These are phyloP conservation scores for Penicillium sp. DNA, from an alignment of 2,329 filamentous ascomycete genomes.

Conservation along the genomic window DNA sequence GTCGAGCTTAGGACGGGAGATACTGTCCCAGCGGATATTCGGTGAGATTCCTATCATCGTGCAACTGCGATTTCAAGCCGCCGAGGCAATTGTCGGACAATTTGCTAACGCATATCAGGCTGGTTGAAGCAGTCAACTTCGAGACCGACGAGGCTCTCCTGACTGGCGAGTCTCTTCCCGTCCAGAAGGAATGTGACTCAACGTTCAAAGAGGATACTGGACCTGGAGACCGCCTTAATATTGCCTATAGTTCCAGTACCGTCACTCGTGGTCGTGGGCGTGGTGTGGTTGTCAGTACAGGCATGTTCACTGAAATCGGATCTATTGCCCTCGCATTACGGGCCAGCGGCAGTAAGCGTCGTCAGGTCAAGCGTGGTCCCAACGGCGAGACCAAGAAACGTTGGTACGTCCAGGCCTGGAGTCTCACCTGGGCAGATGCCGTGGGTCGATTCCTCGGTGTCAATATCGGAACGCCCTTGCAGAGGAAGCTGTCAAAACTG, in stretches of 20 bases:
- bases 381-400: conserved; percentile 49
- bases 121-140: conserved; percentile 62
- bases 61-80: neutral
- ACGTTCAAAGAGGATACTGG: conserved; percentile 52
- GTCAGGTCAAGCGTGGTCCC: conserved; percentile 50
- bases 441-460: conserved; percentile 63
- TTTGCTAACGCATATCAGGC: conserved; percentile 47
- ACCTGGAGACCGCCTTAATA: conserved; percentile 57
- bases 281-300: conserved; percentile 57
- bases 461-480: conserved; percentile 64
- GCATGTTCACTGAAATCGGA: conserved; percentile 61
- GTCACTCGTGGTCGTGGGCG: conserved; percentile 58
- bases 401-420: conserved; percentile 49
- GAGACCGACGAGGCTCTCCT: conserved; percentile 65
- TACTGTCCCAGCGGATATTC: conserved; percentile 57
- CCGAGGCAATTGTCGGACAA: neutral
- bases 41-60: conserved; percentile 36
- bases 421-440: conserved; percentile 53
- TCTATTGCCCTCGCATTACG: conserved; percentile 62
- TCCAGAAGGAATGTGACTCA: conserved; percentile 51
- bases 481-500: conserved; percentile 64
- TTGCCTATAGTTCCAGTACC: conserved; percentile 58
- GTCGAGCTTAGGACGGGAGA: conserved; percentile 53
- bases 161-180: conserved; percentile 60
- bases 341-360: conserved; percentile 52